phyloP scores from a whole-genome alignment of 345 rosid species.

The Eucalyptus decipiens region DNA sequence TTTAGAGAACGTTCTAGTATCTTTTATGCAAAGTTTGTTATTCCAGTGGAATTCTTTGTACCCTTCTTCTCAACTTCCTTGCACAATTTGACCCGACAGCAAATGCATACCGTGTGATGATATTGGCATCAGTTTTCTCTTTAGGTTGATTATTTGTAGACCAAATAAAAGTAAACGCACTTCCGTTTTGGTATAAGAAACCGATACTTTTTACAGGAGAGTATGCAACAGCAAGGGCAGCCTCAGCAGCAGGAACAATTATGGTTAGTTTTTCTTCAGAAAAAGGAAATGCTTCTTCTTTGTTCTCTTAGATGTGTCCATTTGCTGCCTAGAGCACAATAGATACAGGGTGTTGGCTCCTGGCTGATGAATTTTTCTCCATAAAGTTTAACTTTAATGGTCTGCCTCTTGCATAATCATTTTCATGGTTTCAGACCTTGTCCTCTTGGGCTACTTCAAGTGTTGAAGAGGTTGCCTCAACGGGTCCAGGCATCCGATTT shows the following conservation, averaged over 20 bases:
- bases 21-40: background rate
- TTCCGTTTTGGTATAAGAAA: background rate
- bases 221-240: conserved; percentile 87
- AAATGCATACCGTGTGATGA: background rate
- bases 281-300: background rate
- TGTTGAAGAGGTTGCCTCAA: conserved; percentile 93
- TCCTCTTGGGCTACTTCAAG: conserved; percentile 96
- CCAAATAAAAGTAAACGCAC: background rate
- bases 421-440: conserved; percentile 37
- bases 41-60: background rate
- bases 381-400: background rate
- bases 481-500: conserved; percentile 88
- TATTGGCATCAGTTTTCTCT: background rate
- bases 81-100: background rate
- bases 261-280: conserved; percentile 35
- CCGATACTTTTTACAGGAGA: conserved; percentile 46
- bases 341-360: background rate
- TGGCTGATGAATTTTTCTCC: background rate
- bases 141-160: background rate
- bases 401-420: background rate
- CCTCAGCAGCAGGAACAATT: conserved; percentile 78
- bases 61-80: background rate
- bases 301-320: background rate
- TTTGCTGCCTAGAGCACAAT: background rate
- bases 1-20: background rate